Percentiles rank a stretch among this genome's conserved stretches.
Conservation (phyloP, 1,284 basidiomycete species). For the Ustilago xerochloae region DNA sequence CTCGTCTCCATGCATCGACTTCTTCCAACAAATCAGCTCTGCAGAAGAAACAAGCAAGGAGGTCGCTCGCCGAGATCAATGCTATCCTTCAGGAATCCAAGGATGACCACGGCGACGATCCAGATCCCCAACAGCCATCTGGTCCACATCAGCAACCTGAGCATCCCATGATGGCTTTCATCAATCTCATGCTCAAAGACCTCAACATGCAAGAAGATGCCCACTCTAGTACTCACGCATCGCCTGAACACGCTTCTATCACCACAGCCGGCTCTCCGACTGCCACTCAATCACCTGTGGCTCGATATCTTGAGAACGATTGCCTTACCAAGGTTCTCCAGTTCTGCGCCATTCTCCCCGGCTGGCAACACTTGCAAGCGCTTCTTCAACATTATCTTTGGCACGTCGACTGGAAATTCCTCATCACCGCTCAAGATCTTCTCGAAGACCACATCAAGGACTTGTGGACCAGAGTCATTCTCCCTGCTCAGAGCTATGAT, state of each 20-base stretch:
- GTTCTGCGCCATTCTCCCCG: slow-evolving; percentile 36
- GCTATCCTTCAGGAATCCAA: slow-evolving; percentile 25
- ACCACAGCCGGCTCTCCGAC: slow-evolving; percentile 1
- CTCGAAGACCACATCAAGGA: slow-evolving; percentile 33
- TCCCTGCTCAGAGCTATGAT: slow-evolving; percentile 19
- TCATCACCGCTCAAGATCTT: slow-evolving; percentile 38
- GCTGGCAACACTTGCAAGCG: slow-evolving; percentile 20
- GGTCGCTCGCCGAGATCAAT: slow-evolving; percentile 47
- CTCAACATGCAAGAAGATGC: slow-evolving; percentile 25
- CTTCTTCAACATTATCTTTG: slow-evolving; percentile 35
- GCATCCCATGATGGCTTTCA: slow-evolving; percentile 47
- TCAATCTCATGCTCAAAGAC: slow-evolving; percentile 53
- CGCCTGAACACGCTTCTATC: slow-evolving; percentile 16
- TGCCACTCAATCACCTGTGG: background rate
- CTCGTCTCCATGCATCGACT: background rate
- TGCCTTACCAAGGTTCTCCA: slow-evolving; percentile 24
- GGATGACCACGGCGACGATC: slow-evolving; percentile 13
- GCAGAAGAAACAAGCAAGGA: slow-evolving; percentile 46
- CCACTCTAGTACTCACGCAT: slow-evolving; percentile 9
- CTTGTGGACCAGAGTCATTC: slow-evolving; percentile 28
- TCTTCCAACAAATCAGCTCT: slow-evolving; percentile 12
- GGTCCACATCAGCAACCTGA: slow-evolving; percentile 5
- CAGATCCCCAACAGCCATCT: slow-evolving; percentile 22
- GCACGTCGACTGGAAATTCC: slow-evolving; percentile 52
- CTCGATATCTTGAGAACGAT: slow-evolving; percentile 18